Evolutionary conservation across 148 eudicot species (phyloP), one percentile per base, ranked within the genome.

Genomic region (Persicaria maculosa): DNA sequence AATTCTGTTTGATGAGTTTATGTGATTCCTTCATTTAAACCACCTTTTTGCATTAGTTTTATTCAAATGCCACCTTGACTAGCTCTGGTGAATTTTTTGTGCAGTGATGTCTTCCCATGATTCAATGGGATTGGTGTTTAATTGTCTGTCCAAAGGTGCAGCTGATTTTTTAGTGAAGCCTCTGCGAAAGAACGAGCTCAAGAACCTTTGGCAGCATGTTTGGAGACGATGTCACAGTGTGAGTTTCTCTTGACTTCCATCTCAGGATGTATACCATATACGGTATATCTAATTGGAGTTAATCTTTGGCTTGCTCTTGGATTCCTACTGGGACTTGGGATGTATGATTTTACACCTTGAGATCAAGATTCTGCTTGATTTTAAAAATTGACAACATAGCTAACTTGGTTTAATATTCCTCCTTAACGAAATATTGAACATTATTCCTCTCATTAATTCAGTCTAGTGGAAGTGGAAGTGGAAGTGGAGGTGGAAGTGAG

Each of bases 41-140:
- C 36, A 45, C 73, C 4, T 9, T 20, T 70, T 47, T 70, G 22
- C 46, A 6, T 11, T 46, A 45, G 5, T 14, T 62, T 50, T 3
- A 64, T 64, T 9, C 4, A 31, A 47, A 43, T 72, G 44, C 45
- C 10, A 48, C 77, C 50, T 50, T 44, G 50, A 67, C 70, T 47
- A 71, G 58, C 19, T 11, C 81, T 78, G 4, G 61, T 68, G 82
- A 79, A 75, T 50, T 73, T 74, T 83, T 8, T 74, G 50, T 74
- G 83, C 91, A 88, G 91, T 88, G 91, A 88, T 88, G 87, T 85
- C 91, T 74, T 85, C 91, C 76, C 91, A 85, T 84, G 91, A 88
- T 81, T 85, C 91, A 68, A 81, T 88, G 91, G 86, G 89, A 52
- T 75, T 88, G 78, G 91, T 85, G 62, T 85, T 88, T 76, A 85